phyloP scores from a whole-genome alignment of 73 alveolate genomes.

The Diophrys appendiculata region DNA sequence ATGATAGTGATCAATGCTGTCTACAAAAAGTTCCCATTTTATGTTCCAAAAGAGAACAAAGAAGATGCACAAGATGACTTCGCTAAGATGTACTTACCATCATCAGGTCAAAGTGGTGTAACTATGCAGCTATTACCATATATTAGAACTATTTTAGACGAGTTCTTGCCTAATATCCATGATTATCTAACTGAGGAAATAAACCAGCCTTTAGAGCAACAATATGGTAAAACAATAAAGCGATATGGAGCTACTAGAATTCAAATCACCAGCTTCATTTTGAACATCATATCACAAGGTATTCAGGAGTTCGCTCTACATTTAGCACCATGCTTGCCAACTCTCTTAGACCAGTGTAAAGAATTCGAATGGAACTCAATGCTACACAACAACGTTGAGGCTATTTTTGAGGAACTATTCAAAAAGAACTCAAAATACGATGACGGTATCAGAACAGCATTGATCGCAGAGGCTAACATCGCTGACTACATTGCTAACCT shows the following conservation, averaged over 20 bases:
- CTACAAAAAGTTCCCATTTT: slow-evolving; percentile 19
- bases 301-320: background rate
- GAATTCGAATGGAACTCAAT: slow-evolving; percentile 11
- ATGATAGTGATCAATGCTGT: background rate
- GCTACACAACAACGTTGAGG: slow-evolving; percentile 29
- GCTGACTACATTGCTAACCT: slow-evolving; percentile 2
- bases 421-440: slow-evolving; percentile 21
- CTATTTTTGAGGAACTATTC: slow-evolving; percentile 8
- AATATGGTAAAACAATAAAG: slow-evolving; percentile 4
- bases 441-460: slow-evolving; percentile 9
- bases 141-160: slow-evolving; percentile 4
- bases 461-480: slow-evolving; percentile 13
- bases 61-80: background rate
- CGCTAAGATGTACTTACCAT: slow-evolving; percentile 9
- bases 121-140: background rate
- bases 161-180: background rate
- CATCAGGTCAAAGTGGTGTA: background rate
- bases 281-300: slow-evolving; percentile 7
- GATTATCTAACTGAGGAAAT: background rate
- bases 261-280: slow-evolving; percentile 1
- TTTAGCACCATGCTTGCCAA: slow-evolving; percentile 1
- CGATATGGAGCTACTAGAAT: slow-evolving; percentile 29
- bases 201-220: slow-evolving; percentile 2
- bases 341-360: background rate
- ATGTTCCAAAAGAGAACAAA: background rate